These are phyloP conservation scores for Hypoxylon sp. DNA, from an alignment of 2,329 filamentous ascomycete species.

Conservation along the genomic window DNA sequence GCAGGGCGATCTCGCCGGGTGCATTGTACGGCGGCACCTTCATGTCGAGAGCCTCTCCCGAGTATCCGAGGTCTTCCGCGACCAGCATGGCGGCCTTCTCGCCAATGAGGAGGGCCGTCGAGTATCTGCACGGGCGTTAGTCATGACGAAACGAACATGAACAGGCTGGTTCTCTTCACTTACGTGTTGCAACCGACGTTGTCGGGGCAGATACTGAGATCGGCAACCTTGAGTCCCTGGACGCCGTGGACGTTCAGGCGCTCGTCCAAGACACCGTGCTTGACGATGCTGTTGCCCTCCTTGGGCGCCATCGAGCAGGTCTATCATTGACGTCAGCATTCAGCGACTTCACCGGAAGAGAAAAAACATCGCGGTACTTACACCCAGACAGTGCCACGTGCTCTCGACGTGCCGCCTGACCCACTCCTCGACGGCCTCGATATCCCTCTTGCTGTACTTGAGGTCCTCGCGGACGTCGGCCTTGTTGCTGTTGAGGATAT, in stretches of 20 bases:
- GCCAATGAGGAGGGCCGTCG: conserved; percentile 76
- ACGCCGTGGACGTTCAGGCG: conserved; percentile 80
- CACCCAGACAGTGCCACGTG: conserved; percentile 72
- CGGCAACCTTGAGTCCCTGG: conserved; percentile 78
- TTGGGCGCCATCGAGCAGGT: conserved; percentile 81
- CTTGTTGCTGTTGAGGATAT: conserved; percentile 68
- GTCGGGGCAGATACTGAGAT: conserved; percentile 78
- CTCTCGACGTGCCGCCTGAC: conserved; percentile 78
- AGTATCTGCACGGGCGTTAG: conserved; percentile 55
- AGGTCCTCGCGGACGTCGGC: conserved; percentile 68
- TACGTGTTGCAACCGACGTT: conserved; percentile 76
- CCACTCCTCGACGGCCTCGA: conserved; percentile 73
- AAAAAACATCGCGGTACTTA: conserved; percentile 43
- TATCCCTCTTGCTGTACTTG: conserved; percentile 69
- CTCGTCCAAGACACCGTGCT: conserved; percentile 80
- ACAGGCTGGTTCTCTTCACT: conserved; percentile 52
- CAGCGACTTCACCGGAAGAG: neutral
- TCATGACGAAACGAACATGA: neutral
- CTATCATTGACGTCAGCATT: conserved; percentile 35
- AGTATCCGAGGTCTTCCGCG: conserved; percentile 78
- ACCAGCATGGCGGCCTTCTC: conserved; percentile 76
- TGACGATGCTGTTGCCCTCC: conserved; percentile 81
- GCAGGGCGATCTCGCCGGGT: conserved; percentile 55
- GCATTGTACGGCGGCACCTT: conserved; percentile 72
- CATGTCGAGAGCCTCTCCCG: conserved; percentile 77